Evolutionary conservation across 148 eudicot species (phyloP).

Genomic region (Vaccinium corymbosum): DNA sequence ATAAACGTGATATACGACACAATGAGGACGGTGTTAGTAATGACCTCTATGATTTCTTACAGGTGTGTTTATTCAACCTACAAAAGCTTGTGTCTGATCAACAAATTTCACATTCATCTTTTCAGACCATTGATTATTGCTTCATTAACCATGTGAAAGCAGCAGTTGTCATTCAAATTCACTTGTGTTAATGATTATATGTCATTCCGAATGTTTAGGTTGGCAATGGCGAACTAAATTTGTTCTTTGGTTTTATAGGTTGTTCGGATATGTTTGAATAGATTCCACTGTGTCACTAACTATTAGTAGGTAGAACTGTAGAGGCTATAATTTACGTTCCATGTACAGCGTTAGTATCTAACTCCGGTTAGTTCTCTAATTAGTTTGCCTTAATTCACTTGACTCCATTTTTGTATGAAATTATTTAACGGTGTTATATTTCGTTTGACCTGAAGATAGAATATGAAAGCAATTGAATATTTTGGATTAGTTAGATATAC

Average conservation of each 20-base stretch:
- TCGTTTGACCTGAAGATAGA: slow-evolving; percentile 3
- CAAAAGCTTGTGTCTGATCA: not conserved
- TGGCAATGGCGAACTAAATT: not conserved
- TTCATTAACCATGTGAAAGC: not conserved
- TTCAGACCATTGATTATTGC: not conserved
- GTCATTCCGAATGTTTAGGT: not conserved
- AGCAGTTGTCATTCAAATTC: not conserved
- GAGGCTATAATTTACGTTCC: not conserved
- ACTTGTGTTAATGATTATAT: not conserved
- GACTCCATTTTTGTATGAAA: not conserved
- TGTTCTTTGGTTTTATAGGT: not conserved
- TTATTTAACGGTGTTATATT: not conserved
- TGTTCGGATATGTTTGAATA: not conserved
- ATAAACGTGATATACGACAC: slow-evolving; percentile 64
- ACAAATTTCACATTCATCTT: not conserved
- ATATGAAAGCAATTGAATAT: not conserved
- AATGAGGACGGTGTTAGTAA: slow-evolving; percentile 73
- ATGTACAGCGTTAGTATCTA: not conserved
- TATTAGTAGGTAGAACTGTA: not conserved
- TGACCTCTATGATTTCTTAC: slow-evolving; percentile 81
- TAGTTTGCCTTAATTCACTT: not conserved
- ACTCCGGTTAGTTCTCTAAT: not conserved
- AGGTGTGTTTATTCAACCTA: slow-evolving; percentile 32
- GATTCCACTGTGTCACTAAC: not conserved
- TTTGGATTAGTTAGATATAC: not conserved